Evolutionary conservation across 1,139 yeast genomes (phyloP), one percentile per base, ranked within the genome.

Genomic region (Taiozyma sp.): DNA sequence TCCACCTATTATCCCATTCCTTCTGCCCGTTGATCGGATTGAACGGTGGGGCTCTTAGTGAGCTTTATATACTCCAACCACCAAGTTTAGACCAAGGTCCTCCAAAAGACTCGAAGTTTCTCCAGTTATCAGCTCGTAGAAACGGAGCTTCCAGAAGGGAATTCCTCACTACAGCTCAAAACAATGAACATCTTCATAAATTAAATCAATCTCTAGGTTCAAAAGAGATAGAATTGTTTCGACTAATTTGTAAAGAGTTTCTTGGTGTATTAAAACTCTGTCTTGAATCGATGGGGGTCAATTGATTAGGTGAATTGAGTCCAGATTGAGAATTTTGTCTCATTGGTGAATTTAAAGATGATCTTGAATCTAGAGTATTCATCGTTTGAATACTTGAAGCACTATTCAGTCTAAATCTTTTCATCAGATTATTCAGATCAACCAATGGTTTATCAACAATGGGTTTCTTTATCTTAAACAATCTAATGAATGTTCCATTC

Each of bases 401-500:
- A 39, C 60, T 57, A 47, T 57, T 56, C 46, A 62, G 37, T 48
- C 63, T 59, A 43, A 80, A 63, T 45, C 84, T 66, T 53, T 77
- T 73, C 46, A 76, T 73, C 55, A 81, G 62, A 22, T 69, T 70
- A 48, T 75, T 75, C 19, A 83, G 81, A 57, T 79, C 81, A 3
- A 76, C 76, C 1, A 81, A 59, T 24, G 81, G 76, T 1, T 75
- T 72, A 9, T 68, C 74, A n/a, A 66, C 67, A 3, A 66, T 65
- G 0, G 68, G 58, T 22, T 66, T 72, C 54, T 76, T 80, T 19
- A 86, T 71, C 44, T 72, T 74, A 70, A 90, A 89, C 37, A 89
- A 71, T 55, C 67, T 76, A 43, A 89, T 73, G 19, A 71, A 62
- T 0, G 96, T 85, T 3, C 80, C 80, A 16, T 74, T 71, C 95